Conservation (phyloP, 345 rosid genomes). For the Bruguiera sexangula region DNA sequence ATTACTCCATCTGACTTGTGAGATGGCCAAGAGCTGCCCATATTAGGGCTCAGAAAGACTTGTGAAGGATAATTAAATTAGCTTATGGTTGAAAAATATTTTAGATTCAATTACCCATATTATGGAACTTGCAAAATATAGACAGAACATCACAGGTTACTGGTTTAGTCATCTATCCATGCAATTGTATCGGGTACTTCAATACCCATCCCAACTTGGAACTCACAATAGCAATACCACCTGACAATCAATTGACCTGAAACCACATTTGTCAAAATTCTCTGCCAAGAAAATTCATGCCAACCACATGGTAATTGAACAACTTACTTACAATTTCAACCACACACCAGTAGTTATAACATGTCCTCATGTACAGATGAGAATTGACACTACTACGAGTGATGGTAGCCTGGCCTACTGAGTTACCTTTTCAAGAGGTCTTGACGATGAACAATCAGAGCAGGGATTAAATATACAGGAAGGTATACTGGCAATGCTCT, state of each 20-base stretch:
- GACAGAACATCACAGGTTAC: conserved; percentile 3
- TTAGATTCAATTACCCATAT: too few species aligned
- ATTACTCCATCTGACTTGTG: too few species aligned
- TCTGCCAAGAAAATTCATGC: too few species aligned
- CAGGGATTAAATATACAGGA: conserved; percentile 89
- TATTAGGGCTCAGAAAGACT: too few species aligned
- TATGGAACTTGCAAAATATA: neutral
- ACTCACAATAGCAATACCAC: too few species aligned
- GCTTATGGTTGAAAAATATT: too few species aligned
- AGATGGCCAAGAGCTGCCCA: too few species aligned
- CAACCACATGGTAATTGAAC: neutral
- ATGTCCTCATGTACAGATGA: neutral
- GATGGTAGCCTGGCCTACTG: neutral
- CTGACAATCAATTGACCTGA: too few species aligned
- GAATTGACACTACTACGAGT: neutral
- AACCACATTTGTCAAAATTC: too few species aligned
- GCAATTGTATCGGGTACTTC: too few species aligned
- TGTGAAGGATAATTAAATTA: too few species aligned
- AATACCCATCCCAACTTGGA: too few species aligned
- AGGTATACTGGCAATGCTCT: conserved; percentile 89
- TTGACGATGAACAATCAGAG: conserved; percentile 86
- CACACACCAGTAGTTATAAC: neutral
- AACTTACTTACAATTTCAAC: conserved; percentile 1
- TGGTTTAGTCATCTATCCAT: neutral
- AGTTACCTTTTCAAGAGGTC: conserved; percentile 70